Evolutionary conservation across 805 yeast species (phyloP), one percentile per base, ranked within the genome.

Genomic region (Yueomyces sinensis): DNA sequence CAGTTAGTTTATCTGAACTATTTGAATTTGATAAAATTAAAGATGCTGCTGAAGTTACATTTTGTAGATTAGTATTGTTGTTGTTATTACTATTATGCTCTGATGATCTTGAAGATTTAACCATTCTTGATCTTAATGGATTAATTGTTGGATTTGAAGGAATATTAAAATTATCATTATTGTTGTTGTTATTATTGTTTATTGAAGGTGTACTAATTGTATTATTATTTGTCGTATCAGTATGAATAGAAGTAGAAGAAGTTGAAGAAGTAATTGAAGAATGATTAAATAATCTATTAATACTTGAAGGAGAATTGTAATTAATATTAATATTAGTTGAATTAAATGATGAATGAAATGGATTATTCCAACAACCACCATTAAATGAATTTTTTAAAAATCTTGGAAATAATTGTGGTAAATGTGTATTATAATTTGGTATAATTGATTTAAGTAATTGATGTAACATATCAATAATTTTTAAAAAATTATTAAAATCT

Each of bases 331-430:
- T 32, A 9, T 19, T 32, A 3, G 23, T 13, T 17, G 29, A n/a
- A 17, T 37, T 36, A 11, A 13, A 7, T 13, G 23, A 22, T 6
- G 24, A 16, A n/a, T 27, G 23, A 43, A 77, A 76, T 18, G 82
- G 82, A 45, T 78, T 79, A 32, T 72, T 68, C 78, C 86, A 80
- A 40, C 76, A 75, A n/a, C 87, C 89, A 14, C 86, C 89, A 44
- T 75, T 75, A 50, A 75, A 80, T 36, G 70, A 72, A 20, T 74
- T 74, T 29, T 68, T 63, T 15, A 81, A 56, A 45, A 80, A 76
- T 39, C 91, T 63, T 7, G 91, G 86, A 42, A 75, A 72, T 2
- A 76, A 58, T 49, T 78, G 79, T 0, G 89, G 91, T 25, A 77
- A 39, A 9, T 35, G 31, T 19, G 42, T 45, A 29, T 40, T 44